A percentile compares a stretch with the other conserved stretches of the same genome.
Conservation (phyloP, 306 rosid genomes). For the Erythrophleum fordii region DNA sequence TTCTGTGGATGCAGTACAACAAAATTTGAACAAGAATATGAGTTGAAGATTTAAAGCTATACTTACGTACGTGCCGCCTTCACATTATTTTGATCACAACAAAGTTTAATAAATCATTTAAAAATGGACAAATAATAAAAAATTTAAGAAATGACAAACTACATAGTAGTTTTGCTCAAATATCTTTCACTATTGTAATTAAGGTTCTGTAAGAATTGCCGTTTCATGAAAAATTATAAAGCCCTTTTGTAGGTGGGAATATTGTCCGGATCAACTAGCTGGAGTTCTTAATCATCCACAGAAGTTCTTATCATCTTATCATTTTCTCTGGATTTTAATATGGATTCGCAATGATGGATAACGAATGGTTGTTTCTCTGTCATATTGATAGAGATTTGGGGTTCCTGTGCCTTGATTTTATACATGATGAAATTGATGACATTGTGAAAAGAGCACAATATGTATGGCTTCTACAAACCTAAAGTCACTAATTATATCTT, state of each 20-base stretch:
- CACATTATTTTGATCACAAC: neutral
- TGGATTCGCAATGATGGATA: slow-evolving; percentile 39
- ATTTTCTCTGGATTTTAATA: slow-evolving; percentile 42
- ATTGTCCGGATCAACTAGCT: neutral
- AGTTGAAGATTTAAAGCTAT: neutral
- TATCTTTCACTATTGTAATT: neutral
- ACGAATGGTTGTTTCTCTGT: slow-evolving; percentile 35
- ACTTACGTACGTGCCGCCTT: neutral
- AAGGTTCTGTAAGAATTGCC: neutral
- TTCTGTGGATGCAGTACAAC: neutral
- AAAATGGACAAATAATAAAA: neutral
- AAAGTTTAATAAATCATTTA: neutral
- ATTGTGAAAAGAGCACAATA: neutral
- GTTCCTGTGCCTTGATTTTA: slow-evolving; percentile 30
- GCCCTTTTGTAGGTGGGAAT: neutral
- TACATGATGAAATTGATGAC: slow-evolving; percentile 14
- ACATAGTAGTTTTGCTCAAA: neutral
- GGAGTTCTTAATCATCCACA: slow-evolving; percentile 12
- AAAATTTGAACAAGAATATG: neutral
- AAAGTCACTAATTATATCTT: slow-evolving; percentile 13
- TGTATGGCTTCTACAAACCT: neutral
- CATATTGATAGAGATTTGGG: slow-evolving; percentile 24
- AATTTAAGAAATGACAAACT: neutral
- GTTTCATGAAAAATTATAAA: neutral
- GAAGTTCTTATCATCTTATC: slow-evolving; percentile 39